A percentile compares a stretch with the other conserved stretches of the same genome.
Evolutionary conservation across 164 flowering plant genomes (phyloP).

Genomic region (Buxus sempervirens): DNA sequence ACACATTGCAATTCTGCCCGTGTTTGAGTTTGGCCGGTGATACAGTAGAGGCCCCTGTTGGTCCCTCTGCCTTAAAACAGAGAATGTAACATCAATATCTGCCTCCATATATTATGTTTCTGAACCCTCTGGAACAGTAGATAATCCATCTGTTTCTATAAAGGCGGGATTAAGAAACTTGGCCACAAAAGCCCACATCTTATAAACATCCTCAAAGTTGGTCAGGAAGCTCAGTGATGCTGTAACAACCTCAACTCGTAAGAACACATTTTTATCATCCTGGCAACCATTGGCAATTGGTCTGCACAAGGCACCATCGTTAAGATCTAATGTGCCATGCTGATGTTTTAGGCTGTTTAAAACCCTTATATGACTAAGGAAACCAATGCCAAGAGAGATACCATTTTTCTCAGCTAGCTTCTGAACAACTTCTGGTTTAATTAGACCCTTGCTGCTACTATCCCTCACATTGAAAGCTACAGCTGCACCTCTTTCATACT

Average conservation of each 20-base stretch:
- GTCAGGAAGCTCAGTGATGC: constrained; percentile 64
- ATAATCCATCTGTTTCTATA: constrained; percentile 32
- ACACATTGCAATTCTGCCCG: too few relatives aligned
- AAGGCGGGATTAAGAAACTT: constrained; percentile 59
- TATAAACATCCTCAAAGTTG: constrained; percentile 62
- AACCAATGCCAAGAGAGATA: constrained; percentile 54
- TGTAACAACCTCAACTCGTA: constrained; percentile 61
- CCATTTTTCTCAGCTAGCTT: constrained; percentile 63
- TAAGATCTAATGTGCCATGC: constrained; percentile 22
- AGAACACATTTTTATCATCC: constrained; percentile 32
- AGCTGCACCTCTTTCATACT: constrained; percentile 62
- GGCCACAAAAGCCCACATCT: constrained; percentile 62
- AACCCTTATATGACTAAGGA: constrained; percentile 46
- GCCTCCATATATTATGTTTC: constrained; percentile 29
- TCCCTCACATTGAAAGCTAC: constrained; percentile 71
- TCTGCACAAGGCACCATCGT: constrained; percentile 29
- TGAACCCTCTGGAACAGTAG: constrained; percentile 46
- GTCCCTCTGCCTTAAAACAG: constrained; percentile 16
- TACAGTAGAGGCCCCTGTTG: constrained; percentile 15
- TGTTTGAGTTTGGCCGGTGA: neutral
- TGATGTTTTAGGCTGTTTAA: constrained; percentile 31
- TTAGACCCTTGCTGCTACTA: constrained; percentile 41
- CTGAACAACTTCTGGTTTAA: constrained; percentile 63
- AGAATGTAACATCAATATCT: constrained; percentile 5
- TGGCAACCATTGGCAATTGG: constrained; percentile 31